Percentiles rank a stretch among this genome's conserved stretches.
Evolutionary conservation across 768 basidiomycete species (phyloP).

Genomic region (Trametes coccinea): DNA sequence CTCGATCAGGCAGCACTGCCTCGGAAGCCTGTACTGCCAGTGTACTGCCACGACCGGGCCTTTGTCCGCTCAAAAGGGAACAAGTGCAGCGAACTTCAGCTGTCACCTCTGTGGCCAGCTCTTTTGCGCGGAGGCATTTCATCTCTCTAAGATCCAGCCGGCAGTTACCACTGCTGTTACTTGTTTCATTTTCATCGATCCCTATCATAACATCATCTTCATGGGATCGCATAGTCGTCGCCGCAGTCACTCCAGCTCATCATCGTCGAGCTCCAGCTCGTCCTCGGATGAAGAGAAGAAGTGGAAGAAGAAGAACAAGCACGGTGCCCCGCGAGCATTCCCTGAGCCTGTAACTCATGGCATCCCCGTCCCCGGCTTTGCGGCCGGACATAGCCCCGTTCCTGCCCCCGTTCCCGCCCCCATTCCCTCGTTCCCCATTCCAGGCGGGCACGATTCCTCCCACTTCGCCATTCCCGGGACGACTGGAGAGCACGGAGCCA

Average conservation of each 20-base stretch:
- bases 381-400: background rate
- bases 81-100: too few species aligned
- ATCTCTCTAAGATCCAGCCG: too few species aligned
- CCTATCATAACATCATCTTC: background rate
- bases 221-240: slow-evolving; percentile 25
- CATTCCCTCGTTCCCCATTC: slow-evolving; percentile 5
- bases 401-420: background rate
- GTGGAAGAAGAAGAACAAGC: slow-evolving; percentile 33
- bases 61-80: too few species aligned
- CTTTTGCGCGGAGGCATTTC: too few species aligned
- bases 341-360: background rate
- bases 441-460: background rate
- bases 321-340: slow-evolving; percentile 12
- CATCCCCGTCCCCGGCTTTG: background rate
- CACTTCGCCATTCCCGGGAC: slow-evolving; percentile 15
- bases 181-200: background rate
- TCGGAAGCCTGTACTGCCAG: too few species aligned
- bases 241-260: slow-evolving; percentile 26
- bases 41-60: too few species aligned
- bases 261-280: slow-evolving; percentile 25
- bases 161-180: too few species aligned
- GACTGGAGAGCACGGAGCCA: background rate
- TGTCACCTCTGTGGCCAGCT: too few species aligned
- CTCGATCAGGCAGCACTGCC: too few species aligned
- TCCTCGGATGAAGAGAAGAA: slow-evolving; percentile 30